A percentile compares a stretch with the other conserved stretches of the same genome.
These are phyloP conservation scores for Didymella exigua DNA, from an alignment of 2,329 filamentous ascomycete species.

Conservation along the genomic window DNA sequence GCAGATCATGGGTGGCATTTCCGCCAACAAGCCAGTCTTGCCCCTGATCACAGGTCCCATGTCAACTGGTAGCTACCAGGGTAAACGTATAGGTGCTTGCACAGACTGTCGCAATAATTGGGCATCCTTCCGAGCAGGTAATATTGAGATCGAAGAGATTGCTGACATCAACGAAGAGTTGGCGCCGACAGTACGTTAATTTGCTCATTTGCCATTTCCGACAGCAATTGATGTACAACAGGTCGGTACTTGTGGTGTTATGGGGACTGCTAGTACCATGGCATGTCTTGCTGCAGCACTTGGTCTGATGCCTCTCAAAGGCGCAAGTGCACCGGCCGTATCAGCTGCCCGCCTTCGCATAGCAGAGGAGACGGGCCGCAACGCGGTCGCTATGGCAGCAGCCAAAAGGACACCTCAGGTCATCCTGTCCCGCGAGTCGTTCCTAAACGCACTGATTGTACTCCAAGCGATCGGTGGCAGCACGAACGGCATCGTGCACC, in stretches of 20 bases:
- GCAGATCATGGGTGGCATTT: constrained; percentile 77
- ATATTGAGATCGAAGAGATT: constrained; percentile 74
- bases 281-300: constrained; percentile 60
- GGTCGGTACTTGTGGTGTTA: constrained; percentile 62
- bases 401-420: constrained; percentile 51
- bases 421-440: constrained; percentile 55
- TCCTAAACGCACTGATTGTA: constrained; percentile 54
- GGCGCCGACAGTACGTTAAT: constrained; percentile 65
- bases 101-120: constrained; percentile 78
- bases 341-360: constrained; percentile 58
- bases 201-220: not conserved
- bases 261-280: constrained; percentile 65
- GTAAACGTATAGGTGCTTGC: constrained; percentile 71
- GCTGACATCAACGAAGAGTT: constrained; percentile 72
- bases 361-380: constrained; percentile 60
- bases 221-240: constrained; percentile 3
- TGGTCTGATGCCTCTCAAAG: constrained; percentile 59
- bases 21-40: constrained; percentile 73
- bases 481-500: constrained; percentile 53
- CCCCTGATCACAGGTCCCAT: constrained; percentile 75
- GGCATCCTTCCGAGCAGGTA: constrained; percentile 69
- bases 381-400: constrained; percentile 53
- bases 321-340: constrained; percentile 60
- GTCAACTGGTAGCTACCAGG: constrained; percentile 72
- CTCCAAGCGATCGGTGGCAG: constrained; percentile 54